These are phyloP conservation scores for Pinus albicaulis DNA, from an alignment of 75 land plant species.

Conservation along the genomic window DNA sequence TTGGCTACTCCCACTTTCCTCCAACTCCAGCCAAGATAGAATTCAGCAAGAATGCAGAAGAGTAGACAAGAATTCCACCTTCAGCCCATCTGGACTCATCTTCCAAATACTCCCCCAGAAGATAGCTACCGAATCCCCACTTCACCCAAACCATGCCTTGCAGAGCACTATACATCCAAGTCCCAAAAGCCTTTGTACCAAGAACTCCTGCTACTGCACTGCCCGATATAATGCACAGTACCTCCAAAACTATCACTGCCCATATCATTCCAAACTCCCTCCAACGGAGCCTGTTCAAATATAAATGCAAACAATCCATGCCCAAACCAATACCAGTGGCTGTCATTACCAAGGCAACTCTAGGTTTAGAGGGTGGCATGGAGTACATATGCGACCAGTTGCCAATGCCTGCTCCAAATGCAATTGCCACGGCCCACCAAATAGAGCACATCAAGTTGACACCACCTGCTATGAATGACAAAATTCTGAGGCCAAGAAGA, in stretches of 20 bases:
- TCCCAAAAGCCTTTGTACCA: neutral
- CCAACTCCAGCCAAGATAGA: neutral
- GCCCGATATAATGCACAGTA: neutral
- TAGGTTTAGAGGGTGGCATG: neutral
- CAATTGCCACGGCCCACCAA: neutral
- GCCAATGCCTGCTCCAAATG: neutral
- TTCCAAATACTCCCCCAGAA: neutral
- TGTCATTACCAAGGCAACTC: neutral
- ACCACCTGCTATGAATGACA: neutral
- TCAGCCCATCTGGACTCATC: constrained; percentile 1
- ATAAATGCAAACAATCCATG: neutral
- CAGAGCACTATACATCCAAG: neutral
- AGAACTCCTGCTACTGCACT: neutral
- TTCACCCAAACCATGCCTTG: neutral
- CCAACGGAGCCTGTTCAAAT: neutral
- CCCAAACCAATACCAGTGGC: neutral
- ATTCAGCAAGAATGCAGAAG: neutral
- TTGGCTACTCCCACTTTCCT: neutral
- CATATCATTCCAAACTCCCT: neutral
- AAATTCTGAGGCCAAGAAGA: neutral
- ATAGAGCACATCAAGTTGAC: neutral
- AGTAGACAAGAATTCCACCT: constrained; percentile 1
- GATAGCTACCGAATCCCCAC: constrained; percentile 2
- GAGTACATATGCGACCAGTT: neutral
- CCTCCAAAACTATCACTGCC: neutral